phyloP scores from a whole-genome alignment of 2,329 filamentous ascomycete species.

The Colletotrichum sp. region DNA sequence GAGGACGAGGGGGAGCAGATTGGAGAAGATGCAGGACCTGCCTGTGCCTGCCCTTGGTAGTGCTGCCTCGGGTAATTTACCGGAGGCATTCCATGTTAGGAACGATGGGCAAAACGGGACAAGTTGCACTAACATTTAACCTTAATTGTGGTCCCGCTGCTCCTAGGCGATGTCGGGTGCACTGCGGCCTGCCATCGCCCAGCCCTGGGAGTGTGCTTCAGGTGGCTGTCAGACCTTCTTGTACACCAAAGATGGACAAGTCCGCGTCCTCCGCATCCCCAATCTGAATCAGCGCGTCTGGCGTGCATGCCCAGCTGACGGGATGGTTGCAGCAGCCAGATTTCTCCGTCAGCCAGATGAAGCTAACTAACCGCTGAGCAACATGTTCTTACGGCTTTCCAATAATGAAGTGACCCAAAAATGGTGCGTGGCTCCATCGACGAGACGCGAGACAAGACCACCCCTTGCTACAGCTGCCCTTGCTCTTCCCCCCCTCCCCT shows the following conservation, averaged over 20 bases:
- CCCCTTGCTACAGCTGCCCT: neutral
- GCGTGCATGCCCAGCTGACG: neutral
- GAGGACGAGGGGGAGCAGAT: neutral
- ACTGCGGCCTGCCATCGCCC: neutral
- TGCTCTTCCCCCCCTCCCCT: neutral
- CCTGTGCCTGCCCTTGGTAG: neutral
- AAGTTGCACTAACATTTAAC: constrained; percentile 5
- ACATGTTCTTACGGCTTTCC: neutral
- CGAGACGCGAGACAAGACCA: neutral
- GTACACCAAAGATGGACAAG: neutral
- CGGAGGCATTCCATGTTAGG: neutral
- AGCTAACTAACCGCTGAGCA: neutral
- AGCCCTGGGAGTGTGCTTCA: neutral
- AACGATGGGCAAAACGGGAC: neutral
- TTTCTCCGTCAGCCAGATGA: neutral
- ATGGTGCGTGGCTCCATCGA: neutral
- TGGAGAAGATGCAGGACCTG: neutral
- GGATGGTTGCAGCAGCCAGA: neutral
- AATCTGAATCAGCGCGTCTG: neutral
- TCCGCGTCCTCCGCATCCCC: neutral
- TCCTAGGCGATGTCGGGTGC: neutral
- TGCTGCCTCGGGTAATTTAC: neutral
- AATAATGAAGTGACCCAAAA: neutral
- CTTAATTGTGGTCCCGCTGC: neutral
- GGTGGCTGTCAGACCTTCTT: neutral